Base-by-base conservation (phyloP, 1,139 yeast species). In the Saccharomycopsis hybrid region DNA sequence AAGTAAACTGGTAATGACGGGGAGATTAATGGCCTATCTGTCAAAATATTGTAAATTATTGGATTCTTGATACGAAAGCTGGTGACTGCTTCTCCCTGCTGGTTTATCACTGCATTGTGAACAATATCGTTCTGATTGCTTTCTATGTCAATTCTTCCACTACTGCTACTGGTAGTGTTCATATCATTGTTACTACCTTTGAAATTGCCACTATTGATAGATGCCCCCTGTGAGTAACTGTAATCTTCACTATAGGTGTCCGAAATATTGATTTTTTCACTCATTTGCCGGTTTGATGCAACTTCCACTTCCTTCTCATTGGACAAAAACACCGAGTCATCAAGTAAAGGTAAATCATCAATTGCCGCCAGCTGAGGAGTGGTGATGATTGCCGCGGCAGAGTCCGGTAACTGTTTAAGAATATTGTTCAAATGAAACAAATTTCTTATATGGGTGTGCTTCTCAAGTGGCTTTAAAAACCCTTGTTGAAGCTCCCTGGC, bases 21-120 rank as follows among this genome's bases (percentile, higher is more conserved):
- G 0, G 97, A 88, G 13, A 92, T 82, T n/a, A 88, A 75, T 1
- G 97, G 89, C 50, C 97, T 71, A 63, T 92, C 97, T 0, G 98
- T 92, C 40, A 92, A 70, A 5, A 92, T 78, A 62, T 92, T 92
- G 65, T 89, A 88, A 8, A 92, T 79, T 39, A 92, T 76, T 0
- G 98, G 97, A 62, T 90, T 88, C 64, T 74, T 76, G 24, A 53
- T 32, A 36, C 47, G 49, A 25, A 51, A 40, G 40, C 52, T 51
- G 25, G 38, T 72, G 57, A 71, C 63, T 60, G 70, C 67, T 54
- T 71, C 60, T 53, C 55, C 49, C 48, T 59, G 41, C 57, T 55
- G 51, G 60, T 55, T 11, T 62, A 56, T 70, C 62, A 48, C 71
- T 70, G 37, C 18, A 33, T 41, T 48, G 8, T 41, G n/a, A 9